Conservation (phyloP, 2,329 filamentous ascomycete species). For the Fusarium cyanostomum region DNA sequence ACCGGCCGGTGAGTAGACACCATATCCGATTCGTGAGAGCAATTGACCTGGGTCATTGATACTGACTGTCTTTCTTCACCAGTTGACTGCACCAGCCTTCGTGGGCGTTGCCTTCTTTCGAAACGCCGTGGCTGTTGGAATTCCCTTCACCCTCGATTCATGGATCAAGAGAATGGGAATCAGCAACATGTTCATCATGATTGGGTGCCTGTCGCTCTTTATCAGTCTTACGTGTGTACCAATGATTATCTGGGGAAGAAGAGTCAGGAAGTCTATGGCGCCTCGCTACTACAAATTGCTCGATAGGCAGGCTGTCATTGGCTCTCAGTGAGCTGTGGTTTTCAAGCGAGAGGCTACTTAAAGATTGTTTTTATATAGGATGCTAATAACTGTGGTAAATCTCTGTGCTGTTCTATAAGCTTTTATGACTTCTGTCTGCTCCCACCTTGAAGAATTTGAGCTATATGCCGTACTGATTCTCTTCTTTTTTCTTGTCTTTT, state of each 20-base stretch:
- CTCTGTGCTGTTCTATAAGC: too few relatives aligned
- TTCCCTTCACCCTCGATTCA: background rate
- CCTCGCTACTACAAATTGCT: background rate
- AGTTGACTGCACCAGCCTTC: background rate
- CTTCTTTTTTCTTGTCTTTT: too few relatives aligned
- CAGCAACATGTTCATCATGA: background rate
- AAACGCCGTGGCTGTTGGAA: background rate
- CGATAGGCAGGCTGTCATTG: background rate
- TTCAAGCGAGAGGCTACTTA: too few relatives aligned
- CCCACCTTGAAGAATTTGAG: too few relatives aligned
- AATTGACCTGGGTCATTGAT: background rate
- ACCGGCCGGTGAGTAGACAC: constrained; percentile 9
- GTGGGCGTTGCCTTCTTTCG: background rate
- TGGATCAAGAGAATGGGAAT: background rate
- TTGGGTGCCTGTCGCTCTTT: background rate
- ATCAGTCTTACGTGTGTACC: background rate
- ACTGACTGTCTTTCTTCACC: background rate
- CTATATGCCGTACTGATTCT: too few relatives aligned
- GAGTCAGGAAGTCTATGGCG: background rate
- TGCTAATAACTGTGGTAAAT: too few relatives aligned
- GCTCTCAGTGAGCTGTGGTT: too few relatives aligned
- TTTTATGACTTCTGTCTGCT: too few relatives aligned
- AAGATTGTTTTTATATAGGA: too few relatives aligned
- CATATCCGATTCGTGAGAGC: background rate
- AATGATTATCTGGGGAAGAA: background rate